Base-by-base conservation (phyloP, 176 grass and related monocot species). In the Avena sativa region DNA sequence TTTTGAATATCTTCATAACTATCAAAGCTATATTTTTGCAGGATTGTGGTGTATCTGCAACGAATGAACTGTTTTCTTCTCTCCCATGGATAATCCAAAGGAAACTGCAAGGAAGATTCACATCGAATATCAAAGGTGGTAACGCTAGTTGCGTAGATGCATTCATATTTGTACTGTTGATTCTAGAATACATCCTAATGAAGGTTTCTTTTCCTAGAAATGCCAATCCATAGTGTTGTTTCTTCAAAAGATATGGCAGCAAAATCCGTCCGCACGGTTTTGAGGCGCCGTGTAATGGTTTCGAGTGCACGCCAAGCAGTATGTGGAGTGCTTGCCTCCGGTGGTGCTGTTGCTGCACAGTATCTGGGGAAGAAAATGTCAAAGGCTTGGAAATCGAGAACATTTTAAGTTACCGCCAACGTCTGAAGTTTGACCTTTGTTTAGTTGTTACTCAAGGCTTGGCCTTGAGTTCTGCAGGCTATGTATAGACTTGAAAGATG, bases 321-420 rank as follows among this genome's bases (percentile, higher is more conserved):
- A 5, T 97, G 85, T 56, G 95, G 92, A 62, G 72, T 97, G 77
- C 81, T 95, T 26, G 89, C 92, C 23, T 84, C 92, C n/a, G 95
- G 95, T 28, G 92, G 95, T 5, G 43, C 81, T 8, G 89, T 93
- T 76, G 95, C 92, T 56, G 85, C 79, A 14, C 79, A 84, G 21
- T 94, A 97, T 71, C 87, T 97, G 7, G 77, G 84, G 74, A 97
- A 88, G 80, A 97, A 95, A 77, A 90, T 94, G 59, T 89, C 92
- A 0, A 97, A 94, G 83, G 91, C 92, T 2, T 97, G 92, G 95
- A 87, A 79, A 46, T 97, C 95, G 14, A 94, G 88, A 80, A 82
- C 43, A 50, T 14, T 34, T 69, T 88, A 70, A 76, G 49, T 14
- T 55, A 23, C 8, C 12, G 49, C 6, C 49, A 20, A 20, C 16